Base-by-base conservation (phyloP, 108 stramenopile genomes). In the Nannochloropsis gaditana region DNA sequence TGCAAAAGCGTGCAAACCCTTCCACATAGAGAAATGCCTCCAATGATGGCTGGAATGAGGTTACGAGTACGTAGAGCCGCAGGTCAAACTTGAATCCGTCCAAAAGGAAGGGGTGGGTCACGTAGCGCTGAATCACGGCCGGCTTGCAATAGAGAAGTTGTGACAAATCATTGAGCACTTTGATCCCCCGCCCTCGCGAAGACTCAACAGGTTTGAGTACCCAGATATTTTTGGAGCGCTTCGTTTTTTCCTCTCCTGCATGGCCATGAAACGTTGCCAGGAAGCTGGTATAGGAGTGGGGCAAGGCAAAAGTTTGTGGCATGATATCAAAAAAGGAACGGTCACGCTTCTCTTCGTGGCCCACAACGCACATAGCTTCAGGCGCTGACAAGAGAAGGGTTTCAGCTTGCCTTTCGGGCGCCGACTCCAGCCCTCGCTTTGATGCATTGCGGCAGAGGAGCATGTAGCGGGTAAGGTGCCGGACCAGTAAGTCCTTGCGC, bases 21-120 rank as follows among this genome's bases (percentile, higher is more conserved):
- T 95, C 93, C 45, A 85, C 86, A 45, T 94, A 94, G 42, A 95
- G 89, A 89, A 93, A 96, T 41, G 94, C 94, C 84, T 95, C 93
- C 5, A 95, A 85, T 15, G 9, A 31, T 43, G 79, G 79, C 42
- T 43, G 43, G 86, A 96, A 95, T 5, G 95, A 95, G 1, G 94
- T 94, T 41, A 95, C 94, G 47, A 96, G 92, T 11, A 96, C 93
- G 87, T 94, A 96, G 9, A 96, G 83, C 10, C 95, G 93, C 85
- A 93, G 89, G 82, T 93, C 93, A 43, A 93, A 93, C 83, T 93
- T 93, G 88, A 91, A 92, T 42, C 91, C 91, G 50, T 89, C 87
- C 43, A 93, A 89, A 17, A 92, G 86, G 45, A 92, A 45, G 2
- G 93, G 92, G 43, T 91, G 50, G 1, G 47, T 31, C 10, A 93